Conservation (phyloP, 2,329 filamentous ascomycete genomes). For the Cyphellophora attinorum region DNA sequence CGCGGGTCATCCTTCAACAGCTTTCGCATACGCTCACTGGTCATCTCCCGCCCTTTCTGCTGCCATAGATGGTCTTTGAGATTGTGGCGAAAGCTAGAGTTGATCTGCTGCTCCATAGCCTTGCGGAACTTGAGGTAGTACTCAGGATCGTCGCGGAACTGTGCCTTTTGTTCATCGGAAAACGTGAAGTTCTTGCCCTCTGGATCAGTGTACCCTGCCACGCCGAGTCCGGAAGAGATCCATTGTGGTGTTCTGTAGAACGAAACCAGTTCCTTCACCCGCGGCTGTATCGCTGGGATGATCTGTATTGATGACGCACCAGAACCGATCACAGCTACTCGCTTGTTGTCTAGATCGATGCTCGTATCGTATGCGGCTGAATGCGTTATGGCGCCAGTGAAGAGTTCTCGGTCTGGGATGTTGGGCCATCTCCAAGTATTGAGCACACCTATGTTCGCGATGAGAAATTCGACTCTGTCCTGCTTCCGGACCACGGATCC, state of each 20-base stretch:
- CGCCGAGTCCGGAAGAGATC: conserved; percentile 14
- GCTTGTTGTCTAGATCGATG: conserved; percentile 47
- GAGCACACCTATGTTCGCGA: conserved; percentile 21
- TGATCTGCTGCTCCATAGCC: conserved; percentile 40
- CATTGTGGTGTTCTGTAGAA: conserved; percentile 10
- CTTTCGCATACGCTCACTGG: conserved; percentile 12
- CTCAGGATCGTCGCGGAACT: background rate
- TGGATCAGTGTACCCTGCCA: conserved; percentile 5
- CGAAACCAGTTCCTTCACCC: conserved; percentile 27
- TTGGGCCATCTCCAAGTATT: conserved; percentile 43
- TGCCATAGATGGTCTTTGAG: conserved; percentile 23
- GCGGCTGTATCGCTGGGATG: conserved; percentile 47
- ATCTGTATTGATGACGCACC: conserved; percentile 55
- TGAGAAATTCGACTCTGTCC: conserved; percentile 19
- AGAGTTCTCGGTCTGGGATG: conserved; percentile 48
- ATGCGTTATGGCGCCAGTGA: conserved; percentile 51
- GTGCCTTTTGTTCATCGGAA: conserved; percentile 5
- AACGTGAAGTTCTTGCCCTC: conserved; percentile 14
- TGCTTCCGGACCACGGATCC: conserved; percentile 14
- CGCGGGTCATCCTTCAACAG: conserved; percentile 24
- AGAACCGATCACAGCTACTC: conserved; percentile 56
- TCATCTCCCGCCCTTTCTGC: conserved; percentile 10
- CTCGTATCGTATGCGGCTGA: conserved; percentile 49
- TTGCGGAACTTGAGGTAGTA: conserved; percentile 35
- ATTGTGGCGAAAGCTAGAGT: conserved; percentile 37